Evolutionary conservation across 345 rosid genomes (phyloP).

Genomic region (Stellera chamaejasme): DNA sequence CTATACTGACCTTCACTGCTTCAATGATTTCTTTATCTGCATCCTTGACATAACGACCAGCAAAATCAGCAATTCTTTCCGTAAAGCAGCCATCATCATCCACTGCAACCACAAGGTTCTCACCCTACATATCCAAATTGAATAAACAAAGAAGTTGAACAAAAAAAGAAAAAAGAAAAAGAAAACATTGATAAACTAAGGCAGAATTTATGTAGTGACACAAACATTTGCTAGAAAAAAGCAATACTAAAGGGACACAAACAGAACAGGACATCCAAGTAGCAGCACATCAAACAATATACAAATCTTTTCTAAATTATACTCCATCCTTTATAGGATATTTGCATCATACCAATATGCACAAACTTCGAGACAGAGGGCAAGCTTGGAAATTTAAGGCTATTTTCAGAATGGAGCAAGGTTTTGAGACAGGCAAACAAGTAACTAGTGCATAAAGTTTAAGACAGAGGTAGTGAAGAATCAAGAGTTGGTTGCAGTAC

Average conservation of each 20-base stretch:
- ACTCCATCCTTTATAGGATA: not conserved
- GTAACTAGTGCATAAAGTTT: no score
- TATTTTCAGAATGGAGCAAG: no score
- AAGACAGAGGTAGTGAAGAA: not conserved
- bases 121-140: conserved; percentile 41
- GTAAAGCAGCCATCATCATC: conserved; percentile 94
- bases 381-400: no score
- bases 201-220: not conserved
- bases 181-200: not conserved
- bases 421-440: no score
- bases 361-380: no score
- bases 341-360: no score
- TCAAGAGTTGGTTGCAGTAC: not conserved
- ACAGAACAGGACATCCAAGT: no score
- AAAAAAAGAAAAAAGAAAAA: no score
- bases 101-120: conserved; percentile 74
- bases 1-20: conserved; percentile 62
- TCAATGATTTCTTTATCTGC: conserved; percentile 87
- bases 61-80: conserved; percentile 62
- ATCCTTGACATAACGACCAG: conserved; percentile 77
- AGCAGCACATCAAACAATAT: not conserved
- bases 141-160: not conserved
- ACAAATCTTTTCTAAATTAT: not conserved
- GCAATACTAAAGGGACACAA: no score
- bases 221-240: no score